Percentiles rank a stretch among this genome's conserved stretches.
Conservation (phyloP, 83 land plant genomes). For the Diphasiastrum complanatum region DNA sequence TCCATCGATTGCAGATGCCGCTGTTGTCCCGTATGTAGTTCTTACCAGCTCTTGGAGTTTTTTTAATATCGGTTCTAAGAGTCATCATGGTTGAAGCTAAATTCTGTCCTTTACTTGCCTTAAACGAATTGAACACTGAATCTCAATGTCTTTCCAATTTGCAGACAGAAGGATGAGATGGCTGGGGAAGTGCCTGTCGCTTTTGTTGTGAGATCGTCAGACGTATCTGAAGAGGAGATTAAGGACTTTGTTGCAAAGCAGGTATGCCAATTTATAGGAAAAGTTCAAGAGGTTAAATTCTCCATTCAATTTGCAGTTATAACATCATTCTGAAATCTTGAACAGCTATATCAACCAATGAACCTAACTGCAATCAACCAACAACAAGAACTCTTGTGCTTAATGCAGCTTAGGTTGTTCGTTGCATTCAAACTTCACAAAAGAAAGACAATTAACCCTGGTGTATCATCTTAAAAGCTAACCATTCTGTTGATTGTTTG, state of each 20-base stretch:
- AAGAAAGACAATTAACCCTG: too few relatives aligned
- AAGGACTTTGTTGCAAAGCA: constrained; percentile 69
- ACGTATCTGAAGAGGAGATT: constrained; percentile 47
- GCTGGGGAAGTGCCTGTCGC: constrained; percentile 83
- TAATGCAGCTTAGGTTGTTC: too few relatives aligned
- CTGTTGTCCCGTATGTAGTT: constrained; percentile 64
- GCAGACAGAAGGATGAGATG: constrained; percentile 57
- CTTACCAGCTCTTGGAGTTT: background rate
- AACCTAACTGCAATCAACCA: too few relatives aligned
- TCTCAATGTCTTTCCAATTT: background rate
- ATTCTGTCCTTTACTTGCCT: background rate
- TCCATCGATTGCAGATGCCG: constrained; percentile 67
- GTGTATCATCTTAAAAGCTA: too few relatives aligned
- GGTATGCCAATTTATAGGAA: constrained; percentile 19
- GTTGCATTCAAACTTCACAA: too few relatives aligned
- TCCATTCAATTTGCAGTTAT: background rate
- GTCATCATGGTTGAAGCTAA: background rate
- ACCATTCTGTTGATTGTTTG: too few relatives aligned
- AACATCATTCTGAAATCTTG: background rate
- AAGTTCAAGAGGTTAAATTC: background rate
- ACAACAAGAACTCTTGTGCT: too few relatives aligned
- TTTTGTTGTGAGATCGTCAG: constrained; percentile 44
- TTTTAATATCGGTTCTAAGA: background rate
- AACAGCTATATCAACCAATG: too few relatives aligned
- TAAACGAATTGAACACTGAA: background rate